A percentile compares a stretch with the other conserved stretches of the same genome.
These are phyloP conservation scores for Aureobasidium sp. DNA, from an alignment of 2,329 filamentous ascomycete genomes.

Conservation along the genomic window DNA sequence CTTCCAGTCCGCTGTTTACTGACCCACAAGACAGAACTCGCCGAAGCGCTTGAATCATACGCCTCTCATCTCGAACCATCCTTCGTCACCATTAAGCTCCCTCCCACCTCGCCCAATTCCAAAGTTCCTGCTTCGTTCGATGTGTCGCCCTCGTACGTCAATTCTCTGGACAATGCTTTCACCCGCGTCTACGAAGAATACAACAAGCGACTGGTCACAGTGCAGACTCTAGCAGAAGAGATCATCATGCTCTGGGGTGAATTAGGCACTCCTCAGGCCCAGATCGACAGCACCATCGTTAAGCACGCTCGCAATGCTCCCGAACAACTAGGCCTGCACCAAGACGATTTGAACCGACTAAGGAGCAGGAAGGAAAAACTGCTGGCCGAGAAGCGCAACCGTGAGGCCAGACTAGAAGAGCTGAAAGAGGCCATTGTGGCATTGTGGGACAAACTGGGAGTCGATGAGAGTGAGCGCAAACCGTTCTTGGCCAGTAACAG, in stretches of 20 bases:
- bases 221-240: slow-evolving; percentile 67
- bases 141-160: slow-evolving; percentile 81
- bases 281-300: slow-evolving; percentile 80
- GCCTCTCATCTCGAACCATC: slow-evolving; percentile 88
- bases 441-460: slow-evolving; percentile 79
- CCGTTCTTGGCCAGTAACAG: slow-evolving; percentile 79
- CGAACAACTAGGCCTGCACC: slow-evolving; percentile 86
- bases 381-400: slow-evolving; percentile 75
- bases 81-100: slow-evolving; percentile 77
- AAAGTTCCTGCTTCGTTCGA: slow-evolving; percentile 78
- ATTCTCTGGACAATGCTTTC: slow-evolving; percentile 81
- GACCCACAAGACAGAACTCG: slow-evolving; percentile 56
- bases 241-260: slow-evolving; percentile 96
- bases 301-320: slow-evolving; percentile 84
- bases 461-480: slow-evolving; percentile 76
- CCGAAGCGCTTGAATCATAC: slow-evolving; percentile 88
- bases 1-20: slow-evolving; percentile 8
- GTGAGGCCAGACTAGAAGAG: slow-evolving; percentile 70
- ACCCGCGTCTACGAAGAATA: slow-evolving; percentile 96
- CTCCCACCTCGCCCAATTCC: slow-evolving; percentile 69
- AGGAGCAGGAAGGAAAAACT: slow-evolving; percentile 71
- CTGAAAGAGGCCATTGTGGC: slow-evolving; percentile 69
- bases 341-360: slow-evolving; percentile 71
- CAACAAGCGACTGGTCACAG: slow-evolving; percentile 66
- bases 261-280: slow-evolving; percentile 84